Evolutionary conservation across 2,329 filamentous ascomycete species (phyloP).

Genomic region (Ophiostoma sp.): DNA sequence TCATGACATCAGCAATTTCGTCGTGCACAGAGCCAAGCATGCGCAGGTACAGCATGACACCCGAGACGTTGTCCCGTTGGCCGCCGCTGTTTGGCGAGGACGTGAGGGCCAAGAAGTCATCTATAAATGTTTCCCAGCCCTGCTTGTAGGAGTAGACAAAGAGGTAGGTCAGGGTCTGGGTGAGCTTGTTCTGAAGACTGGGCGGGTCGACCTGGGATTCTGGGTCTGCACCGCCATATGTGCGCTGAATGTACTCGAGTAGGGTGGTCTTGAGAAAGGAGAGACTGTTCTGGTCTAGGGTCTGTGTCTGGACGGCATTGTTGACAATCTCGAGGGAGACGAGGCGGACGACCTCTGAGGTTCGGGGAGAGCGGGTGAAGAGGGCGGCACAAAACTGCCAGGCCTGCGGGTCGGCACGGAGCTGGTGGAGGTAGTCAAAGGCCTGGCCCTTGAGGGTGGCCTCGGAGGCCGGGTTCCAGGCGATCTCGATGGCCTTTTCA

Average conservation of each 20-base stretch:
- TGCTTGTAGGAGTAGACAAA: slow-evolving; percentile 82
- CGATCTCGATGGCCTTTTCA: slow-evolving; percentile 92
- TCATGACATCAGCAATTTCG: slow-evolving; percentile 89
- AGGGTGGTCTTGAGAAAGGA: slow-evolving; percentile 73
- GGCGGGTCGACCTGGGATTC: slow-evolving; percentile 60
- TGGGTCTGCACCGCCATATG: slow-evolving; percentile 54
- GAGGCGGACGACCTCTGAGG: slow-evolving; percentile 79
- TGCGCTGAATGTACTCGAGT: slow-evolving; percentile 71
- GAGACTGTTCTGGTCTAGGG: slow-evolving; percentile 68
- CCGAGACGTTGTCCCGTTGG: slow-evolving; percentile 62
- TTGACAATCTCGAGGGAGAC: slow-evolving; percentile 91
- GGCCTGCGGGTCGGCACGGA: slow-evolving; percentile 74
- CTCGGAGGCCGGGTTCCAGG: slow-evolving; percentile 75
- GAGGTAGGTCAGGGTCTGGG: slow-evolving; percentile 89
- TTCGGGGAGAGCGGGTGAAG: slow-evolving; percentile 71
- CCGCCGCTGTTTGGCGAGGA: slow-evolving; percentile 52
- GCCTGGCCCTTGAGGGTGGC: slow-evolving; percentile 73
- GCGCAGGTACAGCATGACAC: slow-evolving; percentile 81
- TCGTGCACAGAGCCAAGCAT: slow-evolving; percentile 88
- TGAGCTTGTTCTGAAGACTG: slow-evolving; percentile 90
- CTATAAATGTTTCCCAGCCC: slow-evolving; percentile 84
- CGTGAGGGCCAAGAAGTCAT: slow-evolving; percentile 79
- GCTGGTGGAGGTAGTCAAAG: slow-evolving; percentile 70
- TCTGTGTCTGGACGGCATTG: slow-evolving; percentile 75
- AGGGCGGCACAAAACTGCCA: slow-evolving; percentile 87